Conservation (phyloP, 164 flowering plant species). For the Vitis amurensis region DNA sequence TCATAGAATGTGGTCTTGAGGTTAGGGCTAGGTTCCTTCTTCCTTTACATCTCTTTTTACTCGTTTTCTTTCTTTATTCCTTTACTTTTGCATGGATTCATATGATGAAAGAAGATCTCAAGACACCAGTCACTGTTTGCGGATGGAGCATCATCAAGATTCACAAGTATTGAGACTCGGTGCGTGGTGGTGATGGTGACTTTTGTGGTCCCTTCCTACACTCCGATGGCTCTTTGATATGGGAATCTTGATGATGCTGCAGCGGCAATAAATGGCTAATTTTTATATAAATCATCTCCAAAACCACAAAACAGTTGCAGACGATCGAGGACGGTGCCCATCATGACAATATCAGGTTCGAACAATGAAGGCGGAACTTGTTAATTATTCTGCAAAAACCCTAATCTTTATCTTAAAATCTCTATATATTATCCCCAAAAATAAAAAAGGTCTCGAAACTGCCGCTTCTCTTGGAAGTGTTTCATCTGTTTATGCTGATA, state of each 20-base stretch:
- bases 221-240: slow-evolving; percentile 17
- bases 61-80: neutral
- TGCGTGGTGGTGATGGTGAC: slow-evolving; percentile 8
- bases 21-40: slow-evolving; percentile 25
- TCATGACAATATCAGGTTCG: too few species aligned
- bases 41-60: too few species aligned
- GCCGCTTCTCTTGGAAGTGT: neutral
- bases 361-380: too few species aligned
- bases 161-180: slow-evolving; percentile 37
- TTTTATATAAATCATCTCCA: slow-evolving; percentile 3
- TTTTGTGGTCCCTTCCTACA: slow-evolving; percentile 14
- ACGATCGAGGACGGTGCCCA: too few species aligned
- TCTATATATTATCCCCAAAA: neutral
- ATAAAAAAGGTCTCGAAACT: neutral
- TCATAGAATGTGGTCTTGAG: slow-evolving; percentile 20
- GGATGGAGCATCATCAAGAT: slow-evolving; percentile 58
- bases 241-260: slow-evolving; percentile 77
- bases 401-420: too few species aligned
- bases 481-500: neutral
- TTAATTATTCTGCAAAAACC: too few species aligned
- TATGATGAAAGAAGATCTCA: slow-evolving; percentile 16
- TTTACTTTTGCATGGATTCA: slow-evolving; percentile 19
- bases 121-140: slow-evolving; percentile 57
- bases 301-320: slow-evolving; percentile 21
- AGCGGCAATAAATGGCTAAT: slow-evolving; percentile 51